Percentiles rank a stretch among this genome's conserved stretches.
Conservation (phyloP, 2,329 filamentous ascomycete species). For the Fusarium fracticaudum region DNA sequence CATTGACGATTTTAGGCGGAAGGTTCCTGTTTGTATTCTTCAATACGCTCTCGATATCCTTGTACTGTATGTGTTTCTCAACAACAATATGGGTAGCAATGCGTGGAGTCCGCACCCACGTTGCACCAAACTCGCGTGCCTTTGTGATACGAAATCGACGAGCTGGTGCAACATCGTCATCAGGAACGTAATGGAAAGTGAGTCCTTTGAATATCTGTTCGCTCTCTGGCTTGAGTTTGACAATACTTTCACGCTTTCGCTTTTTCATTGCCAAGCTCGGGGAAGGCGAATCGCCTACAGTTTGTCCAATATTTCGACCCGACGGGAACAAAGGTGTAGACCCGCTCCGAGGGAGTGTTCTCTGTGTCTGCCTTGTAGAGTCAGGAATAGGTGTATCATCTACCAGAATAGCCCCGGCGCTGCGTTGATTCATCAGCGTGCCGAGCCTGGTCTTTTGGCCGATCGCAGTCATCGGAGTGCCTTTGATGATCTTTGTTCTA, state of each 20-base stretch:
- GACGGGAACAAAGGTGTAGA: slow-evolving; percentile 45
- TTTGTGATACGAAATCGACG: slow-evolving; percentile 78
- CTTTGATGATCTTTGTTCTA: slow-evolving; percentile 40
- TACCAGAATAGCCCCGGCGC: slow-evolving; percentile 32
- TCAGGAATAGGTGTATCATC: slow-evolving; percentile 46
- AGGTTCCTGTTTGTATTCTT: slow-evolving; percentile 27
- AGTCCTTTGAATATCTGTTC: slow-evolving; percentile 69
- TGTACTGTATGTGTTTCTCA: slow-evolving; percentile 73
- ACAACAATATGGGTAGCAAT: slow-evolving; percentile 82
- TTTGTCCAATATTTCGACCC: slow-evolving; percentile 7
- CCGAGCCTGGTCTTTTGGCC: slow-evolving; percentile 34
- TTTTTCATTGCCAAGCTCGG: slow-evolving; percentile 50
- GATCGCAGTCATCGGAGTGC: slow-evolving; percentile 42
- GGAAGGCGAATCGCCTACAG: slow-evolving; percentile 39
- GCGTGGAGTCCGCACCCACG: slow-evolving; percentile 69
- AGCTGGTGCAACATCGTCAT: slow-evolving; percentile 75
- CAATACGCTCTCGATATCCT: slow-evolving; percentile 66
- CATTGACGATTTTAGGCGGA: slow-evolving; percentile 67
- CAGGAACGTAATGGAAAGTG: slow-evolving; percentile 82
- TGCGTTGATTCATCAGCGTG: slow-evolving; percentile 30
- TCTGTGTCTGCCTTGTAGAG: slow-evolving; percentile 29
- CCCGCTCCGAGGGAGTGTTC: slow-evolving; percentile 38
- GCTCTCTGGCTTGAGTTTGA: slow-evolving; percentile 60
- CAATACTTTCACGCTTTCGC: slow-evolving; percentile 54
- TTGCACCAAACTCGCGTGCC: slow-evolving; percentile 78